Percentiles rank a stretch among this genome's conserved stretches.
Conservation (phyloP, 2,329 filamentous ascomycete species). For the Blastomyces gilchristii region DNA sequence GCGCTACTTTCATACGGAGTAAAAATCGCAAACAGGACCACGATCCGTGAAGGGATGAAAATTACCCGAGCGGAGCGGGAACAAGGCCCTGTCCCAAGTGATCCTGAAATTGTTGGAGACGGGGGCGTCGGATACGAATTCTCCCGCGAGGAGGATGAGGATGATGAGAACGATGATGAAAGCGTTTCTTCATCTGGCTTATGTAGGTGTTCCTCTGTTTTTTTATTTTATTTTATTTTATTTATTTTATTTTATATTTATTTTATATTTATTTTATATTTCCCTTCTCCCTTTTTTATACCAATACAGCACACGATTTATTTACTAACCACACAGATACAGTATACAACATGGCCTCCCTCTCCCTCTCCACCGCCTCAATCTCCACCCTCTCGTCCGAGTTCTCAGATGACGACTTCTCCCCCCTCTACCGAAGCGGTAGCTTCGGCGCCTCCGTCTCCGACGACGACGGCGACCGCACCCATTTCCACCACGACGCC, state of each 20-base stretch:
- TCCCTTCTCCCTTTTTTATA: not conserved
- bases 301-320: not conserved
- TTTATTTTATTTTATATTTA: not conserved
- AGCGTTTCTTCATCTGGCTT: conserved; percentile 42
- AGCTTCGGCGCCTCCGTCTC: conserved; percentile 67
- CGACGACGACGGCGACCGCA: conserved; percentile 59
- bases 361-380: conserved; percentile 41
- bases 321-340: conserved; percentile 13
- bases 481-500: conserved; percentile 81
- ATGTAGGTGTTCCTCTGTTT: not conserved
- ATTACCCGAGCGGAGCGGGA: conserved; percentile 39
- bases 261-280: no score
- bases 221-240: not conserved
- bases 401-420: conserved; percentile 33
- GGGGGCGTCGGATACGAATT: conserved; percentile 55
- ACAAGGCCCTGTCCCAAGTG: conserved; percentile 35
- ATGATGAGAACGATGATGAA: conserved; percentile 51
- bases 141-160: conserved; percentile 55
- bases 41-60: conserved; percentile 30
- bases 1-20: conserved; percentile 73
- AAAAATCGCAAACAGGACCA: conserved; percentile 53
- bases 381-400: conserved; percentile 56
- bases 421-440: conserved; percentile 49
- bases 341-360: conserved; percentile 44
- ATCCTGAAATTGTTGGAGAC: conserved; percentile 46